Base-by-base conservation (phyloP, 179 eudicot genomes). In the Carnegiea gigantea region DNA sequence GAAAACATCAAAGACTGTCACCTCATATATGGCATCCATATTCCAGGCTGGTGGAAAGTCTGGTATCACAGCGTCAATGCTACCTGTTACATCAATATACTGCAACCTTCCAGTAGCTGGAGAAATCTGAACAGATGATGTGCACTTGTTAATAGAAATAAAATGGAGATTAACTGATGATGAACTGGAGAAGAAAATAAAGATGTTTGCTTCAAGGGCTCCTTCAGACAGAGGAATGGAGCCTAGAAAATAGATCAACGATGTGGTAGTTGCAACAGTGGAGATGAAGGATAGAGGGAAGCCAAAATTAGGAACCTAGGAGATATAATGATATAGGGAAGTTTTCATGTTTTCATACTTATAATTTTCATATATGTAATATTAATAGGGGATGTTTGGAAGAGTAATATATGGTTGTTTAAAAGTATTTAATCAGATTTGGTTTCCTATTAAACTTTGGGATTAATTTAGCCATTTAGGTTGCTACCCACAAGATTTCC, bases 61-160 rank as follows among this genome's bases (percentile, higher is more conserved):
- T 46, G 92, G 91, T 81, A 90, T 74, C 73, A 92, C 82, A 85
- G 83, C 90, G 86, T 96, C 97, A 82, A 96, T 86, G 84, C 90
- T 86, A 30, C 92, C 92, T 75, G 97, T 91, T 70, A 93, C 89
- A 88, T 96, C 99, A 80, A 85, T 77, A 79, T 89, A 85, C 84
- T 94, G 97, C 89, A 96, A 78, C 84, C 91, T 94, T 83, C 97
- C 97, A 78, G 97, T 89, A 81, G 84, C 86, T 77, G 80, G 80
- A 80, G 92, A 92, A 83, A 93, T 82, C 98, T 95, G 84, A 44
- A 87, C 28, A 81, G 54, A 86, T 15, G 72, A 73, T 24, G 83
- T 13, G 46, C 20, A 21, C 49, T 5, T 51, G 73, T 84, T 60
- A 81, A n/a, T 18, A 77, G 62, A 75, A 48, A 36, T 14, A 75